These are phyloP conservation scores for Leucoagaricus sp. DNA, from an alignment of 1,284 basidiomycete genomes.

Conservation along the genomic window DNA sequence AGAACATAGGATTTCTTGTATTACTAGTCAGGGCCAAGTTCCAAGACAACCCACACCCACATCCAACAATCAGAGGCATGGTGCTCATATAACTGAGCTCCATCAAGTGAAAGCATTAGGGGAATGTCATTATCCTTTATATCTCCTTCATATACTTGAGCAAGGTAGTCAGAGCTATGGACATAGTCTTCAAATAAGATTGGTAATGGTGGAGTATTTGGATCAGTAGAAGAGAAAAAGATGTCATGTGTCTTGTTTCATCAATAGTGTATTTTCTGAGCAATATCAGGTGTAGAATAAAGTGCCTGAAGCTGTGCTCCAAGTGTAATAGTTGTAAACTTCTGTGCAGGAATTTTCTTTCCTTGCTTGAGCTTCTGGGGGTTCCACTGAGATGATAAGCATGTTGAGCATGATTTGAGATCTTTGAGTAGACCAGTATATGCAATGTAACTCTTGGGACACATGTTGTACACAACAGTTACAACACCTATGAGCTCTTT, in stretches of 20 bases:
- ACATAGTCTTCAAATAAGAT: conserved; percentile 1
- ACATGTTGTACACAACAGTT: conserved; percentile 21
- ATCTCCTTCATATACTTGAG: neutral
- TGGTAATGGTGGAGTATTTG: neutral
- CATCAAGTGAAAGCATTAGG: conserved; percentile 13
- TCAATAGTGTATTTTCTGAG: conserved; percentile 6
- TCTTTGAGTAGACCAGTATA: conserved; percentile 19
- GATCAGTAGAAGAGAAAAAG: neutral
- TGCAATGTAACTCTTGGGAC: conserved; percentile 19
- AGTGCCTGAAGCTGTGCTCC: conserved; percentile 13
- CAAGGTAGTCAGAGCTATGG: conserved; percentile 3
- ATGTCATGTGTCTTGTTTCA: neutral
- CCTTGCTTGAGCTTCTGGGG: neutral
- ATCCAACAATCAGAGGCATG: conserved; percentile 29
- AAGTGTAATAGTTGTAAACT: conserved; percentile 10
- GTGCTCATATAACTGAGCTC: conserved; percentile 16
- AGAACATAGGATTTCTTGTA: too few relatives aligned
- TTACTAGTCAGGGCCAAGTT: conserved; percentile 23
- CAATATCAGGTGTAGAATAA: conserved; percentile 1
- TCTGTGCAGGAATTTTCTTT: neutral
- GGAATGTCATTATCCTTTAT: conserved; percentile 10
- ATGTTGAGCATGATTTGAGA: conserved; percentile 14
- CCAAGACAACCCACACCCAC: conserved; percentile 22
- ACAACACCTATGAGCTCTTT: conserved; percentile 15
- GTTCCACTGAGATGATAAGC: conserved; percentile 2